Base-by-base conservation (phyloP, 1,139 yeast genomes). In the Yamadazyma buinensis region DNA sequence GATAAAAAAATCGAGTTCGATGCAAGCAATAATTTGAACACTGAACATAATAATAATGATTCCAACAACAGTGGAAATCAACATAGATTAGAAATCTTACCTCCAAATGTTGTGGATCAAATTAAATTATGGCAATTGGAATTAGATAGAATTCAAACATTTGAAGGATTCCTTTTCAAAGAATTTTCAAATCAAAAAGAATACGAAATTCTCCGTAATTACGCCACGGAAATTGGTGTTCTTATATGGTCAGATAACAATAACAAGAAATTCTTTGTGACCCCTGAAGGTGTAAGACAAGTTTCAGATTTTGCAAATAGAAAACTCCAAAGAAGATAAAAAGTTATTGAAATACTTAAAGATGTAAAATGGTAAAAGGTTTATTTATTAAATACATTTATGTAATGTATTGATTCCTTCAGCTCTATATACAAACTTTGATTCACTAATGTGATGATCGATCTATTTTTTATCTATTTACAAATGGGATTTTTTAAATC, bases 71-170 rank as follows among this genome's bases (percentile, higher is more conserved):
- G 67, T 3, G 42, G 51, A 14, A 62, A 66, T 13, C 68, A 67
- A 41, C 76, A 72, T 39, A 56, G 57, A 38, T 55, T 83, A 25
- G 88, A 82, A 50, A 65, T 88, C 13, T 61, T 92, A 10, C 98
- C 97, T 3, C 96, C 97, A 0, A 94, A 96, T 1, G 95, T 92
- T 7, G 88, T 87, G 1, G 99, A 92, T 60, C 99, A 92, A 56
- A 86, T 92, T 46, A 82, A 81, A 52, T 68, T 92, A 37, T 92
- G 99, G 99, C 98, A 92, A 61, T 68, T 92, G 43, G 99, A 92
- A 54, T 64, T 90, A 65, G 98, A 92, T 55, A 75, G 99, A 60
- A 85, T 92, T 43, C 82, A 84, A 50, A 79, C 95, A 1, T 85
- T 80, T 36, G 88, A 83, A 26, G 99, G 99, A 0, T 90, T 83